Conservation (phyloP, 2,329 filamentous ascomycete genomes). For the Ambrosiella cleistominuta region DNA sequence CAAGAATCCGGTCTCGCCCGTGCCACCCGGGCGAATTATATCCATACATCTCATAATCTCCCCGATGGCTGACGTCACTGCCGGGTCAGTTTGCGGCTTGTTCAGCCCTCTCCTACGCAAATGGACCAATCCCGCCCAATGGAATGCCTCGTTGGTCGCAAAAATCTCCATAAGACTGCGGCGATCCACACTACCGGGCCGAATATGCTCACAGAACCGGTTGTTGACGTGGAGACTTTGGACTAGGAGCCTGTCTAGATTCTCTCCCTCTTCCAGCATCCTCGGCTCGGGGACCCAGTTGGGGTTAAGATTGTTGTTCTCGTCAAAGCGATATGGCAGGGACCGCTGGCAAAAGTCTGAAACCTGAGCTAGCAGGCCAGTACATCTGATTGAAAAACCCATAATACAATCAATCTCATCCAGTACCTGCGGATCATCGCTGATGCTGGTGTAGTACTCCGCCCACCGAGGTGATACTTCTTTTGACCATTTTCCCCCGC, state of each 20-base stretch:
- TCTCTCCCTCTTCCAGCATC: constrained; percentile 42
- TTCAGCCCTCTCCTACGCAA: constrained; percentile 56
- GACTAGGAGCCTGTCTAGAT: constrained; percentile 15
- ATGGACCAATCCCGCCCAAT: constrained; percentile 62
- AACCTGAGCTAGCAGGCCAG: constrained; percentile 41
- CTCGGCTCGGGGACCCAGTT: constrained; percentile 47
- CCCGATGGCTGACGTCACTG: constrained; percentile 45
- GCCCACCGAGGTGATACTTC: constrained; percentile 29
- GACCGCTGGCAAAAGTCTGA: constrained; percentile 53
- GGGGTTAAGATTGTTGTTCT: constrained; percentile 19
- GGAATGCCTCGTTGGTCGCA: constrained; percentile 61
- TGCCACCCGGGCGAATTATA: constrained; percentile 45
- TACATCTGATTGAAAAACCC: constrained; percentile 25
- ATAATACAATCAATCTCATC: constrained; percentile 67
- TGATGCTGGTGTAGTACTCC: constrained; percentile 33
- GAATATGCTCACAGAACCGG: constrained; percentile 29
- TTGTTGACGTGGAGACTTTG: constrained; percentile 31
- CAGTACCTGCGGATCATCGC: constrained; percentile 33
- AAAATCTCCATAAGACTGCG: constrained; percentile 45
- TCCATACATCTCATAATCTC: constrained; percentile 45
- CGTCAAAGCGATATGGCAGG: constrained; percentile 45
- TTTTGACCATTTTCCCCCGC: constrained; percentile 34
- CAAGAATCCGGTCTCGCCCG: constrained; percentile 56
- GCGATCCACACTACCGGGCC: constrained; percentile 31
- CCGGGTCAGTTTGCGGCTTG: constrained; percentile 34